A percentile compares a stretch with the other conserved stretches of the same genome.
phyloP scores from a whole-genome alignment of 2,329 filamentous ascomycete species.

The Fusarium metavorans region DNA sequence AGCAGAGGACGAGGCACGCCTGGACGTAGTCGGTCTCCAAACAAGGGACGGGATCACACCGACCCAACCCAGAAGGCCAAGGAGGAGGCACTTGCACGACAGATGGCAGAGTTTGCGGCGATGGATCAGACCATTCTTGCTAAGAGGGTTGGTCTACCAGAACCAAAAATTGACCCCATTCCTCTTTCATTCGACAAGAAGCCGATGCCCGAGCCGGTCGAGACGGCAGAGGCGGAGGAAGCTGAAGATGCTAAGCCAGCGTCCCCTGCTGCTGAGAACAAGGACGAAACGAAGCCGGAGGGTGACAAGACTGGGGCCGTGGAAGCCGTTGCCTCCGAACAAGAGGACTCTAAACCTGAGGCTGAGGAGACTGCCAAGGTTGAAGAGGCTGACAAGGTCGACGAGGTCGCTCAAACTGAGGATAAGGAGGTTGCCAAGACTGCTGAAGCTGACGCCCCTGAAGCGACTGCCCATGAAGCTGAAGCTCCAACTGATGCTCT shows the following conservation, averaged over 20 bases:
- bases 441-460: background rate
- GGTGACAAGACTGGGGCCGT: background rate
- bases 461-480: background rate
- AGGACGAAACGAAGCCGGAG: slow-evolving; percentile 20
- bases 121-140: slow-evolving; percentile 73
- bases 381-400: background rate
- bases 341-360: background rate
- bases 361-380: slow-evolving; percentile 6
- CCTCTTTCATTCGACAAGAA: slow-evolving; percentile 59
- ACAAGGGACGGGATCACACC: slow-evolving; percentile 46
- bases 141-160: slow-evolving; percentile 64
- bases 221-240: slow-evolving; percentile 37
- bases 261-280: background rate
- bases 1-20: slow-evolving; percentile 49
- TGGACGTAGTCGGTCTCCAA: slow-evolving; percentile 57
- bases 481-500: background rate
- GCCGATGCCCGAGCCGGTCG: slow-evolving; percentile 39
- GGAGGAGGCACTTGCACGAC: slow-evolving; percentile 56
- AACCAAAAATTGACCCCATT: slow-evolving; percentile 57
- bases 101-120: slow-evolving; percentile 71
- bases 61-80: slow-evolving; percentile 47
- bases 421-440: background rate
- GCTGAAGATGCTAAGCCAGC: background rate
- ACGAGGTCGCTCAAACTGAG: background rate
- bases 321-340: background rate